Percentiles rank a stretch among this genome's conserved stretches.
Conservation (phyloP, 345 rosid species). For the Dimocarpus longan region DNA sequence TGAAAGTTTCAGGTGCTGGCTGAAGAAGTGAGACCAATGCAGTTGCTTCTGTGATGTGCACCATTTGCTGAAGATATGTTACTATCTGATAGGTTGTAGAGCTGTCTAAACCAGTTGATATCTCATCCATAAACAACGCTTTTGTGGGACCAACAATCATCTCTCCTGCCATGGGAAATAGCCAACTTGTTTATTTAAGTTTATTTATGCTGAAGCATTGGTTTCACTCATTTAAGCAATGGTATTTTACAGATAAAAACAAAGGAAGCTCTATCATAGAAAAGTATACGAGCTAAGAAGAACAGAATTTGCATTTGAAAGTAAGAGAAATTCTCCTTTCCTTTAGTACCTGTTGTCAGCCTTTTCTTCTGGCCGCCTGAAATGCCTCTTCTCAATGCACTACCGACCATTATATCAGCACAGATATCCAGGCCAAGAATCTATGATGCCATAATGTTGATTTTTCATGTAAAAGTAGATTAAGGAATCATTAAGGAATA, state of each 20-base stretch:
- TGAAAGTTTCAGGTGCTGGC: conserved; percentile 57
- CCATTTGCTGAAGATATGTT: conserved; percentile 46
- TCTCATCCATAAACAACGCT: conserved; percentile 58
- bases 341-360: conserved; percentile 35
- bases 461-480: conserved; percentile 1
- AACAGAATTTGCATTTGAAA: neutral
- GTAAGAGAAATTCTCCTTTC: neutral
- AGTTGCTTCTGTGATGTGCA: conserved; percentile 43
- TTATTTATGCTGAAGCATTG: too few relatives aligned
- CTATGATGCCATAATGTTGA: conserved; percentile 22
- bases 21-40: conserved; percentile 62
- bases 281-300: neutral
- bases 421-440: conserved; percentile 47
- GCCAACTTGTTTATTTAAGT: neutral
- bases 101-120: conserved; percentile 61
- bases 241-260: too few relatives aligned
- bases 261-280: neutral
- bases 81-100: conserved; percentile 58
- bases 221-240: too few relatives aligned
- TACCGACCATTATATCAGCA: conserved; percentile 41
- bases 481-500: neutral
- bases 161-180: conserved; percentile 38
- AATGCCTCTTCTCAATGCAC: conserved; percentile 40
- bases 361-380: conserved; percentile 52
- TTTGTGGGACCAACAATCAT: conserved; percentile 54